Evolutionary conservation across 306 rosid species (phyloP).

Genomic region (Vigna nakashimae): DNA sequence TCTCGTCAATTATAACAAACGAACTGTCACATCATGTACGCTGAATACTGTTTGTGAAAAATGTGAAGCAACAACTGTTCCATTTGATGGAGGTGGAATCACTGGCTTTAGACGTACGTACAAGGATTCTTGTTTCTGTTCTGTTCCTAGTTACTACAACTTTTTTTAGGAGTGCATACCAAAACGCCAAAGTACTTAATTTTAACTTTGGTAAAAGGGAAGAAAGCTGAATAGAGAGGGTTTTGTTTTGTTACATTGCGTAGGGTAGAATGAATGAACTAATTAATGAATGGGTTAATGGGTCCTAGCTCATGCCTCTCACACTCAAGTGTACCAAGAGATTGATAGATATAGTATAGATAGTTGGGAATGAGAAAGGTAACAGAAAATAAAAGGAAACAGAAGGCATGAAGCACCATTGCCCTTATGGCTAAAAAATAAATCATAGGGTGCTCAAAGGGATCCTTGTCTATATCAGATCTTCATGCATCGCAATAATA

Average conservation of each 20-base stretch:
- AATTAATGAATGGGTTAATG: neutral
- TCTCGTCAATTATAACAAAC: constrained; percentile 44
- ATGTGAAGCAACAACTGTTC: constrained; percentile 23
- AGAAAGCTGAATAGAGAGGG: constrained; percentile 8
- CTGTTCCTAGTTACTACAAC: constrained; percentile 35
- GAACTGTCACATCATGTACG: constrained; percentile 49
- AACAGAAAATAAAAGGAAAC: constrained; percentile 1
- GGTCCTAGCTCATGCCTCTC: neutral
- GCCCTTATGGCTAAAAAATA: constrained; percentile 8
- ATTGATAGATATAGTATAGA: neutral
- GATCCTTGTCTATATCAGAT: constrained; percentile 33
- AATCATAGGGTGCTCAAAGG: constrained; percentile 15
- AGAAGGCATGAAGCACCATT: constrained; percentile 13
- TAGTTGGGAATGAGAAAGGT: constrained; percentile 24
- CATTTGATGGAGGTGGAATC: constrained; percentile 34
- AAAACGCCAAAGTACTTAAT: constrained; percentile 24
- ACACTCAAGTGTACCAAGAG: neutral
- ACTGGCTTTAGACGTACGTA: constrained; percentile 41
- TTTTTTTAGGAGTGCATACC: constrained; percentile 26
- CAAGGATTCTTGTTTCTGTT: constrained; percentile 41
- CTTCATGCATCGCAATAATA: constrained; percentile 31
- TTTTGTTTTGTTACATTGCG: constrained; percentile 27
- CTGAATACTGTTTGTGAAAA: constrained; percentile 42
- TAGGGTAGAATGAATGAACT: neutral
- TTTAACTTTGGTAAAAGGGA: constrained; percentile 30